Evolutionary conservation across 2,329 filamentous ascomycete species (phyloP).

Genomic region (Ophiostoma novo-ulmi): DNA sequence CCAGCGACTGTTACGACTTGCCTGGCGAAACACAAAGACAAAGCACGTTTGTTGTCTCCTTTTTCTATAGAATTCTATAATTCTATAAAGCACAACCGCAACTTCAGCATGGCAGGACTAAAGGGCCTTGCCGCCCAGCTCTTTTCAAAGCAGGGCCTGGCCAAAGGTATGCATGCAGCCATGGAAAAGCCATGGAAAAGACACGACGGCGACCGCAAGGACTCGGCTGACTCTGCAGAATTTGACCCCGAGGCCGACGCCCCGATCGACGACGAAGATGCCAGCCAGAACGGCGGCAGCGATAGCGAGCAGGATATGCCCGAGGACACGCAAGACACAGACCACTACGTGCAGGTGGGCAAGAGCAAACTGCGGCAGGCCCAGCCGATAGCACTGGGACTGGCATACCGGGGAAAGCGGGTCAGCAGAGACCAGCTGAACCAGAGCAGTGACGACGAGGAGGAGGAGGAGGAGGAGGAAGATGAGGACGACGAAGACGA

Average conservation of each 20-base stretch:
- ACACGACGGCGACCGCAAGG: not conserved
- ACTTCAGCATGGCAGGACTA: slow-evolving; percentile 44
- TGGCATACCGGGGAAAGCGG: slow-evolving; percentile 71
- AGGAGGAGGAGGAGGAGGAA: slow-evolving; percentile 50
- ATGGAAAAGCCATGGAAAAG: not conserved
- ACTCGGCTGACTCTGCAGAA: slow-evolving; percentile 46
- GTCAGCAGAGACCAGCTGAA: slow-evolving; percentile 66
- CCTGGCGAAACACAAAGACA: not conserved
- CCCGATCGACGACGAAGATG: slow-evolving; percentile 50
- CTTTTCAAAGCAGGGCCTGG: slow-evolving; percentile 57
- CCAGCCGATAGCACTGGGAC: slow-evolving; percentile 63
- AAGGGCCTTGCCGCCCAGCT: slow-evolving; percentile 52
- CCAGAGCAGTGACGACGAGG: slow-evolving; percentile 40
- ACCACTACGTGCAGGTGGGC: slow-evolving; percentile 79
- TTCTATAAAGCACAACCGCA: not conserved
- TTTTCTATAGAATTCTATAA: not conserved
- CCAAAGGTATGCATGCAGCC: slow-evolving; percentile 49
- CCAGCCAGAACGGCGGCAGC: slow-evolving; percentile 40
- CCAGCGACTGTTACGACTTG: not conserved
- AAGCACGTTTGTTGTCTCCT: not conserved
- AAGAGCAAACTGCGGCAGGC: slow-evolving; percentile 80
- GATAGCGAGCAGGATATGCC: slow-evolving; percentile 47
- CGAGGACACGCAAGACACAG: slow-evolving; percentile 60
- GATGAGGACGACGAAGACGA: slow-evolving; percentile 45
- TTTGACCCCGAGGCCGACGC: slow-evolving; percentile 71